A percentile compares a stretch with the other conserved stretches of the same genome.
phyloP scores from a whole-genome alignment of 352 stramenopile genomes.

The Phytopythium mirpurense region DNA sequence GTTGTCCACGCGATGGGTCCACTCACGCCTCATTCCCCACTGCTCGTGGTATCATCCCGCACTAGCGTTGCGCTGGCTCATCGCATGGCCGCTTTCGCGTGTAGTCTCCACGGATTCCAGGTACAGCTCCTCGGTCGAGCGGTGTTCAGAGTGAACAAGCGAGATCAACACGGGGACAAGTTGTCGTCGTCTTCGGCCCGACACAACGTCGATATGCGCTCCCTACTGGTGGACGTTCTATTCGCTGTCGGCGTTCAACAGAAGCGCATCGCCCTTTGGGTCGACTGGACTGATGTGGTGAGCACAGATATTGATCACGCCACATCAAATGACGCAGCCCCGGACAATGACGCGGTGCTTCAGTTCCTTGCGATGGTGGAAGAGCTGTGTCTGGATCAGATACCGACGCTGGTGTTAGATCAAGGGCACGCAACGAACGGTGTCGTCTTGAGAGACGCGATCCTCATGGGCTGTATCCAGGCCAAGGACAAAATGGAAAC shows the following conservation, averaged over 20 bases:
- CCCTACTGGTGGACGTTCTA: constrained; percentile 12
- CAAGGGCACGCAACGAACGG: constrained; percentile 7
- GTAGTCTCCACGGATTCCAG: constrained; percentile 31
- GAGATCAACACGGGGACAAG: neutral
- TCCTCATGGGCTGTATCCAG: constrained; percentile 31
- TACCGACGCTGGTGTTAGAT: constrained; percentile 28
- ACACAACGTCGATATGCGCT: neutral
- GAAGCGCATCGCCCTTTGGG: constrained; percentile 31
- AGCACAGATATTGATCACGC: neutral
- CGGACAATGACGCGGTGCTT: constrained; percentile 4
- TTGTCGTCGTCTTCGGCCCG: neutral
- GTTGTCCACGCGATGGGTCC: constrained; percentile 26
- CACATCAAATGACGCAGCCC: neutral
- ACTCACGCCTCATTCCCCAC: constrained; percentile 8
- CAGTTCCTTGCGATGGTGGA: constrained; percentile 18
- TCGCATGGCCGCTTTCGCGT: constrained; percentile 30
- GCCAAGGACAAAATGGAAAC: constrained; percentile 22
- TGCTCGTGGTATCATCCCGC: constrained; percentile 21
- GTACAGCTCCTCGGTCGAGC: constrained; percentile 13
- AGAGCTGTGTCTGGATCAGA: constrained; percentile 29
- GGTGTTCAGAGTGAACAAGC: neutral
- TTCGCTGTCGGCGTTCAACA: constrained; percentile 22
- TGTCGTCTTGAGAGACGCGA: constrained; percentile 25
- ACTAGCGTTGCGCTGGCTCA: constrained; percentile 10
- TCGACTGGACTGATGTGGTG: constrained; percentile 7